Evolutionary conservation across 2,329 filamentous ascomycete species (phyloP), one percentile per base, ranked within the genome.

Genomic region (Lecanicillium sp.): DNA sequence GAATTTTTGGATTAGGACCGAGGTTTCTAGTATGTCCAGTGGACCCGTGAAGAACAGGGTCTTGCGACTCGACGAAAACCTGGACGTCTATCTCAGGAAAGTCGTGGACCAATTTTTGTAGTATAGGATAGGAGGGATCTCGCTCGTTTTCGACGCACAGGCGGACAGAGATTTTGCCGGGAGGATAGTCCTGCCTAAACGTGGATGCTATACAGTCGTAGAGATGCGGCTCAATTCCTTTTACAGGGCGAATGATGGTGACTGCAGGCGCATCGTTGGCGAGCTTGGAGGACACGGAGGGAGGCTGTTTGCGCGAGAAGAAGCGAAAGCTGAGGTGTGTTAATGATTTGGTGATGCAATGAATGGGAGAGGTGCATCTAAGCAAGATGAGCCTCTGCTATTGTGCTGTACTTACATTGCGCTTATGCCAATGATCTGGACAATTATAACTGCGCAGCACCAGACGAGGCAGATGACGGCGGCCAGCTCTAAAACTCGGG

Each of bases 1-100:
- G 74, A 50, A 98, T 94, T 67, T 98, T 98, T n/a, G 92, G 92
- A 54, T 98, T 98, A 2, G 92, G 92, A 0, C 94, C 94, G 41
- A 96, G 71, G 41, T 76, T 71, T 45, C 72, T 62, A 35, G 62
- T 52, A 33, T 70, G 61, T 38, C 70, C 71, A 9, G 63, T 59
- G 22, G 66, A 51, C 20, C 70, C 72, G 38, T 77, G 72, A 8
- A 94, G 65, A 20, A 78, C 59, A 1, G 83, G 78, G 55, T 95
- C 88, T 43, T 94, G 83, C 35, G 84, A 76, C 63, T 95, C 90
- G 34, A 95, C 70, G 9, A 89, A 71, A 4, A 96, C 68, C 37
- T 71, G 73, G 2, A 78, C 81, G 60, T 95, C 81, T 49, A 78
- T 73, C 11, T 65, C 60, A 0, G 85, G 78, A 49, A 89, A 90